phyloP scores from a whole-genome alignment of 805 yeast species.

The Yarrowia sp. region DNA sequence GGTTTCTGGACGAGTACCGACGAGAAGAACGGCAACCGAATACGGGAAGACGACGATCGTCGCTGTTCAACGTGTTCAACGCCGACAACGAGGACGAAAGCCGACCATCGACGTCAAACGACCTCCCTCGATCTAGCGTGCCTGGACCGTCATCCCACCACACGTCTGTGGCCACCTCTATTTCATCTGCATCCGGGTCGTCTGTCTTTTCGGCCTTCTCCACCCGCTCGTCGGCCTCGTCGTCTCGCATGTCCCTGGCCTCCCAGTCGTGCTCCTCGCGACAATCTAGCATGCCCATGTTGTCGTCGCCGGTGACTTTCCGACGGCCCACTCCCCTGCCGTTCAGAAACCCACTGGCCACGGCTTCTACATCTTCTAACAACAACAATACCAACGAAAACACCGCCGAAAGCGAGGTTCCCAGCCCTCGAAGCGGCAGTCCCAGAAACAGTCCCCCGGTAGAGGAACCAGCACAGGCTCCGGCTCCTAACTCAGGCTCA shows the following conservation, averaged over 20 bases:
- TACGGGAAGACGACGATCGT: slow-evolving; percentile 13
- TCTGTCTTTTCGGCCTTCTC: slow-evolving; percentile 21
- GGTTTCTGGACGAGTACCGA: slow-evolving; percentile 29
- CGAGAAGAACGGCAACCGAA: slow-evolving; percentile 11
- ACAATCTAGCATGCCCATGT: slow-evolving; percentile 5
- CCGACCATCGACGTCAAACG: neutral
- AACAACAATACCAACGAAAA: neutral
- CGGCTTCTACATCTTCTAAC: neutral
- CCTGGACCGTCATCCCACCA: slow-evolving; percentile 1
- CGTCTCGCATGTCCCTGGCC: slow-evolving; percentile 16
- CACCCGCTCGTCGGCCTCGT: slow-evolving; percentile 8
- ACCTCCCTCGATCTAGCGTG: slow-evolving; percentile 3
- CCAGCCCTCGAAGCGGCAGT: slow-evolving; percentile 28
- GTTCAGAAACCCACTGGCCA: slow-evolving; percentile 12
- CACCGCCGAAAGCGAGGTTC: slow-evolving; percentile 19
- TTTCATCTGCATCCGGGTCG: slow-evolving; percentile 26
- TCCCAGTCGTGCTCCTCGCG: slow-evolving; percentile 5
- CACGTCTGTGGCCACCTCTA: slow-evolving; percentile 2
- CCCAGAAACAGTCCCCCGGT: slow-evolving; percentile 12
- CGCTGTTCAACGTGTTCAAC: slow-evolving; percentile 20
- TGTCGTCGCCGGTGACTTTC: neutral
- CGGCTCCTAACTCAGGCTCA: neutral
- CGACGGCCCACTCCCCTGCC: slow-evolving; percentile 24
- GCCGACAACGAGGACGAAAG: slow-evolving; percentile 9
- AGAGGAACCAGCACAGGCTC: neutral